Evolutionary conservation across 2,329 filamentous ascomycete genomes (phyloP).

Genomic region (Stromatinia cepivora): DNA sequence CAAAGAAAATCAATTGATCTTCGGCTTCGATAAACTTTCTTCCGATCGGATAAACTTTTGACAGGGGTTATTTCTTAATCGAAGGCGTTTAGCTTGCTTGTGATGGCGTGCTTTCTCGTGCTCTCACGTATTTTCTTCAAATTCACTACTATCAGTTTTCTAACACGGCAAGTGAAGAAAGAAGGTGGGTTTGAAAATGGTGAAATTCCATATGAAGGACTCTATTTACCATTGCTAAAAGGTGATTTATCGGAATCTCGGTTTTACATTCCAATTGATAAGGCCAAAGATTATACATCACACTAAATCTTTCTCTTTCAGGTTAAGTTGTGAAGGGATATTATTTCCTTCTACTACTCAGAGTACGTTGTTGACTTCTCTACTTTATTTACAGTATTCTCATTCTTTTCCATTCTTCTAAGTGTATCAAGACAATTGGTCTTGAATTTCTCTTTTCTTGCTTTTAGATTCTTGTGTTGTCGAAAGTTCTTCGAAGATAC

Average conservation of each 20-base stretch:
- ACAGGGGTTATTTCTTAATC: neutral
- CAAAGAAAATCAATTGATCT: neutral
- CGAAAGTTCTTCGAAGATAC: conserved; percentile 5
- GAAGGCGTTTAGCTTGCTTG: conserved; percentile 1
- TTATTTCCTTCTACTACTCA: conserved; percentile 3
- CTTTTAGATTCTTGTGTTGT: neutral
- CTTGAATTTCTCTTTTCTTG: conserved; percentile 5
- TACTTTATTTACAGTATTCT: neutral
- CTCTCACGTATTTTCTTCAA: neutral
- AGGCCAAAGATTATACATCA: conserved; percentile 5
- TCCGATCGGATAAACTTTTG: neutral
- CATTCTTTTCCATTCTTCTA: neutral
- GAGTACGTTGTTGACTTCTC: neutral
- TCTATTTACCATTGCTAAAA: conserved; percentile 14
- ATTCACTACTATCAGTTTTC: neutral
- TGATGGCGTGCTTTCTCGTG: conserved; percentile 21
- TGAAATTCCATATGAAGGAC: neutral
- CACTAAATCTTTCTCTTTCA: conserved; percentile 19
- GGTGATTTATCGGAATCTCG: conserved; percentile 16
- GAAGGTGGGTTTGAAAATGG: neutral
- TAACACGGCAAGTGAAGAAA: conserved; percentile 7
- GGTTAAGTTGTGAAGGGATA: conserved; percentile 12
- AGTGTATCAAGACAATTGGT: conserved; percentile 14
- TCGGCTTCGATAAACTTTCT: conserved; percentile 3
- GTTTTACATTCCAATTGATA: conserved; percentile 11